Evolutionary conservation across 352 stramenopile genomes (phyloP), one percentile per base, ranked within the genome.

Genomic region (Phytopythium helicoides): DNA sequence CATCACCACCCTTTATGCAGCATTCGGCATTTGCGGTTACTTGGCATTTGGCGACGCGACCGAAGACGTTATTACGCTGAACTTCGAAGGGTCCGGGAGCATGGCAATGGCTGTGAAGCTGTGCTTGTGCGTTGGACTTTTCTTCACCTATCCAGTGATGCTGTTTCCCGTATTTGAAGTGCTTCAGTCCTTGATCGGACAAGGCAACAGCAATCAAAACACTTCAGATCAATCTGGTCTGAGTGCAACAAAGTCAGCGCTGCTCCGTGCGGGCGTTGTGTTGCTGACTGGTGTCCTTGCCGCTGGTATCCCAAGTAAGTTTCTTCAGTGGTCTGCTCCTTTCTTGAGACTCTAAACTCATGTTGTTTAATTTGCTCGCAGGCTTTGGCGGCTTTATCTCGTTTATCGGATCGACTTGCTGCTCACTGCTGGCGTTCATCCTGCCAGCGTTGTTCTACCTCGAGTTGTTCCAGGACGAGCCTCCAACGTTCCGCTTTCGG

Each of bases 121-220:
- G 10, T 89, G 81, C 11, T 59, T 97, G 15, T 97, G 82, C 42
- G 62, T 88, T 10, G 91, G 82, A 1, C 70, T 97, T 1, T 97
- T 97, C 63, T 88, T 97, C 47, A 96, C 91, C 39, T 97, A 97
- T 54, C 91, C 91, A 4, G 75, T 97, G 21, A 97, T 97, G 91
- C 85, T 97, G 56, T 97, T 96, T 64, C 91, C 89, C 0, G 86
- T 97, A 6, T 94, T 93, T 60, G 83, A 84, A n/a, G 66, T 92
- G n/a, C 52, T 90, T 1, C 52, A 81, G 23, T 64, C 71, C 19
- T 39, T 76, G 21, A 12, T 86, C 6, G 28, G 28, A 9, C 28
- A 33, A 23, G 26, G 5, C 58, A 52, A 33, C 58, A 64, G 9
- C 16, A 42, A 1, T 23, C 49, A 0, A 45, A 56, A 23, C 36